phyloP scores from a whole-genome alignment of 768 basidiomycete species.

The Imleria badia region DNA sequence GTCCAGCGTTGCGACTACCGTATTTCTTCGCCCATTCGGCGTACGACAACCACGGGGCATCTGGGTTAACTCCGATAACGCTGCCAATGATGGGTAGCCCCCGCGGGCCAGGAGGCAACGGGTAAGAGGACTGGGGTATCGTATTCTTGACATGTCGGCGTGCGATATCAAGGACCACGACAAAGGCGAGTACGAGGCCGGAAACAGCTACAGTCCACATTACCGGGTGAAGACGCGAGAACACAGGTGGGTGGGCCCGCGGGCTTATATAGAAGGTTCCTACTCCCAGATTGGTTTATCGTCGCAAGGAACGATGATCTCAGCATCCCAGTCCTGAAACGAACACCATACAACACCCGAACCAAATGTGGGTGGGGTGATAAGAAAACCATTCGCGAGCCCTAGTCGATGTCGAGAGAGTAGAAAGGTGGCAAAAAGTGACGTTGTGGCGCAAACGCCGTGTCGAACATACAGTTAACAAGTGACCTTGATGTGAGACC shows the following conservation, averaged over 20 bases:
- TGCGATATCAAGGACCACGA: slow-evolving; percentile 10
- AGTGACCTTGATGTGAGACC: too few species aligned
- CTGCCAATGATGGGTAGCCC: slow-evolving; percentile 41
- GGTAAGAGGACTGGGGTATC: background rate
- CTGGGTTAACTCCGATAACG: slow-evolving; percentile 30
- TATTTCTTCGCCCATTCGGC: slow-evolving; percentile 39
- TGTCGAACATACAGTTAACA: too few species aligned
- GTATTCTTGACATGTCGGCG: slow-evolving; percentile 5
- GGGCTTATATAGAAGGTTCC: background rate
- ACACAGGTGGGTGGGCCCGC: background rate
- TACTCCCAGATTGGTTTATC: background rate
- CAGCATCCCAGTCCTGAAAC: background rate
- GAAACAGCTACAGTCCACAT: slow-evolving; percentile 10
- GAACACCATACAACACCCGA: too few species aligned
- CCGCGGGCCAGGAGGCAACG: slow-evolving; percentile 40
- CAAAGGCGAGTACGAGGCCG: slow-evolving; percentile 1
- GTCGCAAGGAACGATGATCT: background rate
- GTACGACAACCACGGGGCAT: slow-evolving; percentile 37
- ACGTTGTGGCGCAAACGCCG: too few species aligned
- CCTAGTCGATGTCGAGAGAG: too few species aligned
- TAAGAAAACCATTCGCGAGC: too few species aligned
- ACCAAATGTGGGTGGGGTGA: too few species aligned
- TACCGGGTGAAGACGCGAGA: background rate
- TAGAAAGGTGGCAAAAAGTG: too few species aligned
- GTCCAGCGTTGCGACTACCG: slow-evolving; percentile 20